These are phyloP conservation scores for Davidsoniella neocaledoniae DNA, from an alignment of 2,329 filamentous ascomycete species.

Conservation along the genomic window DNA sequence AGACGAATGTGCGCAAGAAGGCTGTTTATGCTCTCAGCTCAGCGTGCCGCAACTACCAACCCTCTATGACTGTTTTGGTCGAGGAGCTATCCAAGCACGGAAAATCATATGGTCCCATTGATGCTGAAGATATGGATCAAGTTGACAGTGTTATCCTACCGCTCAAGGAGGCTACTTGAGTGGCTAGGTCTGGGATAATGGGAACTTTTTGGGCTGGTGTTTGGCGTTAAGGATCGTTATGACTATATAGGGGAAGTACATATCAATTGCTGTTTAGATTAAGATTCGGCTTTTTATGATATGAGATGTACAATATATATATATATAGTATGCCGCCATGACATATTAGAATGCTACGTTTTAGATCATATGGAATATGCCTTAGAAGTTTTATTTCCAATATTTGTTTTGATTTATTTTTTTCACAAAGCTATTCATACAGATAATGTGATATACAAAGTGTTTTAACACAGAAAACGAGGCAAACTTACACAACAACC, in stretches of 20 bases:
- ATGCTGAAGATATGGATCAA: constrained; percentile 74
- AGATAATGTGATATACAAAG: constrained; percentile 10
- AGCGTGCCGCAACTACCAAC: constrained; percentile 76
- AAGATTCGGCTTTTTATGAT: background rate
- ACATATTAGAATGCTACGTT: no score
- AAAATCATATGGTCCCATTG: constrained; percentile 42
- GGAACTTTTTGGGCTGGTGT: background rate
- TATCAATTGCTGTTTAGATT: no score
- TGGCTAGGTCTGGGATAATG: no score
- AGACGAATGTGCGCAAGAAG: constrained; percentile 59
- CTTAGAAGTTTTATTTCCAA: no score
- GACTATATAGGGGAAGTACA: no score
- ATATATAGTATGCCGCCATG: no score
- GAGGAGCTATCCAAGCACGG: constrained; percentile 41
- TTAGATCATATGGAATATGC: no score
- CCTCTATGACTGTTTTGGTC: constrained; percentile 53
- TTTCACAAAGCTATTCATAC: no score
- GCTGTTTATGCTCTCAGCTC: constrained; percentile 79
- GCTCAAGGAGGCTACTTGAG: constrained; percentile 23
- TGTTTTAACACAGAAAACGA: background rate
- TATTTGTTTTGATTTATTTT: no score
- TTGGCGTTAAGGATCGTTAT: background rate
- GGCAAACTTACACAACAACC: background rate
- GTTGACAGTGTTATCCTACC: constrained; percentile 59
- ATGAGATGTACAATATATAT: background rate